These are phyloP conservation scores for Mycena pura DNA, from an alignment of 768 basidiomycete species.

Conservation along the genomic window DNA sequence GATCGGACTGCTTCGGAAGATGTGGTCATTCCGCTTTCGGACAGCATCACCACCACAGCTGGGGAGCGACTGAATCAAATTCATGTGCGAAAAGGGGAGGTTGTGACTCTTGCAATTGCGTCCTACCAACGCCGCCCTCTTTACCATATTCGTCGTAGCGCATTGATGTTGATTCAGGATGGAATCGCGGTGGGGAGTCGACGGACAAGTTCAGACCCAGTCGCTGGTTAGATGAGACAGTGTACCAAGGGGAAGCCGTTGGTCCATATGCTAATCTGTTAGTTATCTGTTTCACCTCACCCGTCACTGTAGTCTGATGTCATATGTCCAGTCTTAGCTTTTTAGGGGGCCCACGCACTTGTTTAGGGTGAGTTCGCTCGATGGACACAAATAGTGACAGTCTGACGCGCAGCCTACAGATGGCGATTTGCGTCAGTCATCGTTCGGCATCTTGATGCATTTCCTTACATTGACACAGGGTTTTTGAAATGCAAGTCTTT, in stretches of 20 bases:
- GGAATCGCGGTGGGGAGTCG: slow-evolving; percentile 15
- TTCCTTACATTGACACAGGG: background rate
- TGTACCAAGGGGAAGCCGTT: slow-evolving; percentile 6
- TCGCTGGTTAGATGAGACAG: slow-evolving; percentile 8
- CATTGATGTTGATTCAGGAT: too few species aligned
- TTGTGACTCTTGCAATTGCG: background rate
- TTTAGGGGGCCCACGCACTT: slow-evolving; percentile 7
- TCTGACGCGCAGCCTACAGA: background rate
- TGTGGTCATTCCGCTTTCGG: background rate
- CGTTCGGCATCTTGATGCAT: too few species aligned
- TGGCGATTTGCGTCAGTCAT: slow-evolving; percentile 17
- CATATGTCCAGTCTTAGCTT: slow-evolving; percentile 17
- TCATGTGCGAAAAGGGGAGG: slow-evolving; percentile 14
- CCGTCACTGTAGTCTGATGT: too few species aligned
- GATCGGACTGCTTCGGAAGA: slow-evolving; percentile 10
- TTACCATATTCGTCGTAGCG: too few species aligned
- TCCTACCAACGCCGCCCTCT: slow-evolving; percentile 16
- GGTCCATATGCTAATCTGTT: slow-evolving; percentile 20
- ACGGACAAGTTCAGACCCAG: slow-evolving; percentile 9
- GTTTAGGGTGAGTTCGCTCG: slow-evolving; percentile 8
- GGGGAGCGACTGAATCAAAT: background rate
- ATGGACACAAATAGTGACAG: too few species aligned
- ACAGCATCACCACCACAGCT: background rate
- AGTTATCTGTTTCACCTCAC: background rate
- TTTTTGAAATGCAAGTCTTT: slow-evolving; percentile 16